Base-by-base conservation (phyloP, 306 rosid genomes). In the Fragaria ananassa region DNA sequence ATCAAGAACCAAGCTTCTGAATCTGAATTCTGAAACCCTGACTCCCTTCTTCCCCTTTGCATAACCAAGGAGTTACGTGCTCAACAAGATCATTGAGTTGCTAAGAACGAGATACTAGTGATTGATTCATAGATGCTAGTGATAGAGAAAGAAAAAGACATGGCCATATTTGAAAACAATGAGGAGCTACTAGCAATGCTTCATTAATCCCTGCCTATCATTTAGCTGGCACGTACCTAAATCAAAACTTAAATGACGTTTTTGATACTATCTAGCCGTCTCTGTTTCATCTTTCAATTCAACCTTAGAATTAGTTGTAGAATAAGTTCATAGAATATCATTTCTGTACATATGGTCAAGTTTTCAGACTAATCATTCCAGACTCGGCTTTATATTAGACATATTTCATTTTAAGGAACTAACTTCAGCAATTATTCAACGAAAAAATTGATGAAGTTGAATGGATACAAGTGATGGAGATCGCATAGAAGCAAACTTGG, bases 11-110 rank as follows among this genome's bases (percentile, higher is more conserved):
- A 37, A 69, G 34, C 66, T 64, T n/a, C 86, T 91, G 0, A 88
- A 85, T 39, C 87, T 92, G 1, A 25, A 87, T 27, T 81, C 94
- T 1, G 35, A 87, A 46, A 70, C 87, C 58, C 71, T 91, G 23
- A 74, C 86, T 49, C 76, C 9, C 1, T 81, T 85, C 69, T 87
- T 81, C 75, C 91, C 90, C 0, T 69, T 89, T 0, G 88, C 92
- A 29, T 2, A 29, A 29, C 34, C 34, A 29, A 29, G 34, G 34
- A 2, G 34, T 29, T 29, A 29, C 34, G 34, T 29, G 34, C 34
- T 29, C 34, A 29, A 29, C 3, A 29, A 29, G 34, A 29, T 29
- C 34, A 29, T 29, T 29, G 34, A 29, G 34, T 29, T 29, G 34
- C 34, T 29, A 29, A 29, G 34, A 29, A 29, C 34, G 34, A 29